Conservation (phyloP, 2,329 filamentous ascomycete species). For the Triangularia verruculosa region DNA sequence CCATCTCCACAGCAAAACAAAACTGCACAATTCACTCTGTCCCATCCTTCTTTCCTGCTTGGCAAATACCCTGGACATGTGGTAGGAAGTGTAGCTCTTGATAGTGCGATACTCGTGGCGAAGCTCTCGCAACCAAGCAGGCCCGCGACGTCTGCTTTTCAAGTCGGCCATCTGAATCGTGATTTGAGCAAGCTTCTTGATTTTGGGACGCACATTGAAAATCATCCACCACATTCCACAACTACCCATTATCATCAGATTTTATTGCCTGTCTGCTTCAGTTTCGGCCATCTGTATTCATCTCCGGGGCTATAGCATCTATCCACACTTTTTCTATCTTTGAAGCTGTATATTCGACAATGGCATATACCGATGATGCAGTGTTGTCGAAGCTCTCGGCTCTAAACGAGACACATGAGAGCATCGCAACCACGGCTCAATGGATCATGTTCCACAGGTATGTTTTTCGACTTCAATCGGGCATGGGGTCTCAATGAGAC, state of each 20-base stretch:
- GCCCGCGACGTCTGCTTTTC: not conserved
- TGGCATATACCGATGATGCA: constrained; percentile 96
- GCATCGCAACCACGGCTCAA: constrained; percentile 92
- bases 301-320: not conserved
- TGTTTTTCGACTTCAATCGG: constrained; percentile 21
- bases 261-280: constrained; percentile 2
- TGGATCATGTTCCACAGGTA: constrained; percentile 99
- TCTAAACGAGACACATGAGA: constrained; percentile 95
- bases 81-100: not conserved
- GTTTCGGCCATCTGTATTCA: not conserved
- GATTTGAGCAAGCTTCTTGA: constrained; percentile 10
- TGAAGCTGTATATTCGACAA: constrained; percentile 36
- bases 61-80: constrained; percentile 6
- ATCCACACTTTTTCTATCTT: constrained; percentile 20
- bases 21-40: constrained; percentile 16
- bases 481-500: not conserved
- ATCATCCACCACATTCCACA: constrained; percentile 3
- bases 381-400: constrained; percentile 92
- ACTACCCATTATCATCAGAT: constrained; percentile 1
- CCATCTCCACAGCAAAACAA: constrained; percentile 11
- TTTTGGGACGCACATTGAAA: not conserved
- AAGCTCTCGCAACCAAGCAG: not conserved
- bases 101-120: constrained; percentile 3
- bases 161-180: constrained; percentile 3
- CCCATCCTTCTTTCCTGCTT: constrained; percentile 9